Base-by-base conservation (phyloP, 2,329 filamentous ascomycete genomes). In the Exophiala aquamarina region DNA sequence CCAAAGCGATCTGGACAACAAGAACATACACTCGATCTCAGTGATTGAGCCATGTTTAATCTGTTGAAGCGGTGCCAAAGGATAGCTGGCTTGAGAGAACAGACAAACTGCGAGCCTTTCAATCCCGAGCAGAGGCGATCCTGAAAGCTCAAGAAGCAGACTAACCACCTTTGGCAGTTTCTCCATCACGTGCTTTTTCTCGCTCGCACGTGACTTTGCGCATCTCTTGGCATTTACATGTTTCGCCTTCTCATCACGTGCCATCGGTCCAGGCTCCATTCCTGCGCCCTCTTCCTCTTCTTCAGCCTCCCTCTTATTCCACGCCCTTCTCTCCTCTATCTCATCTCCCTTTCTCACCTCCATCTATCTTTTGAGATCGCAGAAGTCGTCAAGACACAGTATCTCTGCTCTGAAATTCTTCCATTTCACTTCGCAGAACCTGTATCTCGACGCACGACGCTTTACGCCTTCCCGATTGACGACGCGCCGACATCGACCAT, bases 1-100 rank as follows among this genome's bases (percentile, higher is more conserved):
- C 32, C 29, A 15, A 36, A 45, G 23, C 29, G 9, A 14, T 13
- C 13, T 28, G 43, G 45, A n/a, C 29, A 26, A 33, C 46, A 47
- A 37, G 29, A 4, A 61, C 74, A 63, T 71, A 83, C 80, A 68
- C 78, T 80, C 64, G 77, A 75, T 72, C 78, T 76, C 70, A 82
- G 70, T 66, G 79, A 76, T 69, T 81, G 77, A 64, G 76, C 77
- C 71, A 82, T 68, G 64, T 62, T 60, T 62, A 56, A 44, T 34
- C 18, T 47, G 14, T 47, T 45, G 46, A 15, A n/a, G 17, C 15
- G 44, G 29, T 33, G 17, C 21, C 21, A 40, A n/a, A 7, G 17
- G 32, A 34, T 6, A 14, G 32, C 32, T 34, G 32, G 13, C 13
- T n/a, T 18, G 32, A 34, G n/a, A 34, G 17, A 34, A 14, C 32